Conservation (phyloP, 164 flowering plant species). For the Annona cherimola region DNA sequence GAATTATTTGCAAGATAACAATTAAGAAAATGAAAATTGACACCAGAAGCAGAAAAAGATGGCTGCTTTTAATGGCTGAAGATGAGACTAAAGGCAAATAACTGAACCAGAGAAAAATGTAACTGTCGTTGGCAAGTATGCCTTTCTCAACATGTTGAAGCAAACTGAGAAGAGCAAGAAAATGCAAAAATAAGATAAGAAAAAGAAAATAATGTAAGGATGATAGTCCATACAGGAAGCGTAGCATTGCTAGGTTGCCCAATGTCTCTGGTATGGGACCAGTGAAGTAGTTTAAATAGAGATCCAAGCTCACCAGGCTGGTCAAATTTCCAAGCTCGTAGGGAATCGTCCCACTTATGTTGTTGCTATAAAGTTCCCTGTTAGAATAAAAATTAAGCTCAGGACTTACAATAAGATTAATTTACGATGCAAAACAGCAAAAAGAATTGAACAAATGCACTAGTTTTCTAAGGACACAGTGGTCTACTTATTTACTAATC, state of each 20-base stretch:
- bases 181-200: not conserved
- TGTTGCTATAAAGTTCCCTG: constrained; percentile 94
- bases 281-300: constrained; percentile 69
- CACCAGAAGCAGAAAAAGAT: not conserved
- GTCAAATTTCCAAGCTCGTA: constrained; percentile 85
- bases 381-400: constrained; percentile 1
- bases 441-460: not conserved
- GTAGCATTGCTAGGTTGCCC: constrained; percentile 71
- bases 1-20: not conserved
- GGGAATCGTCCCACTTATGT: constrained; percentile 78
- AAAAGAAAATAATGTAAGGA: constrained; percentile 9
- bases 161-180: not conserved
- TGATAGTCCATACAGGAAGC: constrained; percentile 68
- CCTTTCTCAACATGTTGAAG: not conserved
- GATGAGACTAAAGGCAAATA: not conserved
- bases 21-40: not conserved
- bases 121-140: not conserved
- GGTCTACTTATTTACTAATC: too few species aligned
- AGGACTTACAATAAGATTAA: not conserved
- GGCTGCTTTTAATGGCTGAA: too few species aligned
- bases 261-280: constrained; percentile 80
- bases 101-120: not conserved
- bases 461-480: not conserved
- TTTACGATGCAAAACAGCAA: not conserved
- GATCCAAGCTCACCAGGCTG: constrained; percentile 96